Conservation (phyloP, 257 asterid species). For the Rhazya stricta region DNA sequence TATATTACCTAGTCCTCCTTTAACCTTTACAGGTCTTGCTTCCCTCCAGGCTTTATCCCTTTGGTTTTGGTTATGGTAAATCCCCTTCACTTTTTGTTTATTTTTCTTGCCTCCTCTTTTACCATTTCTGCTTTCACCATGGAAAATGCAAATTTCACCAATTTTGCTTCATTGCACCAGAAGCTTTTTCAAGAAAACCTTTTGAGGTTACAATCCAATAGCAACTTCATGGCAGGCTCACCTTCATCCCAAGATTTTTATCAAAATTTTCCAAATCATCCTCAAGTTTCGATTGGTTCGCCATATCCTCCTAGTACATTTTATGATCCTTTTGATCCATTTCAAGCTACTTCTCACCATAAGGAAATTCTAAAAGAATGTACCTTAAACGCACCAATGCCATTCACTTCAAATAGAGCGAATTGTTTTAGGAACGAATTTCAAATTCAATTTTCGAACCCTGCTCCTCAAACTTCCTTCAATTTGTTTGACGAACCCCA, state of each 20-base stretch:
- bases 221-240: neutral
- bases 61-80: neutral
- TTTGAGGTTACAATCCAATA: neutral
- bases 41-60: neutral
- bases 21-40: neutral
- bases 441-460: neutral
- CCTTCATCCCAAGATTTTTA: conserved; percentile 3
- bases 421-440: neutral
- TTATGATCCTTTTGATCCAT: conserved; percentile 44
- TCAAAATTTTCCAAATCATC: neutral
- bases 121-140: neutral
- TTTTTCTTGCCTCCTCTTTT: neutral
- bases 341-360: conserved; percentile 22
- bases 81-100: neutral
- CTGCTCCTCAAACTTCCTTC: neutral
- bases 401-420: neutral
- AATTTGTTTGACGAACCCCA: conserved; percentile 5
- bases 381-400: neutral
- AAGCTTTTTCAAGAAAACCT: neutral
- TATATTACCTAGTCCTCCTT: neutral
- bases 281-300: neutral
- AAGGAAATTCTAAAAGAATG: conserved; percentile 13
- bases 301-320: conserved; percentile 11
- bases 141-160: neutral
- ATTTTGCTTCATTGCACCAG: conserved; percentile 1